phyloP scores from a whole-genome alignment of 306 rosid genomes.

The Trifolium repens region DNA sequence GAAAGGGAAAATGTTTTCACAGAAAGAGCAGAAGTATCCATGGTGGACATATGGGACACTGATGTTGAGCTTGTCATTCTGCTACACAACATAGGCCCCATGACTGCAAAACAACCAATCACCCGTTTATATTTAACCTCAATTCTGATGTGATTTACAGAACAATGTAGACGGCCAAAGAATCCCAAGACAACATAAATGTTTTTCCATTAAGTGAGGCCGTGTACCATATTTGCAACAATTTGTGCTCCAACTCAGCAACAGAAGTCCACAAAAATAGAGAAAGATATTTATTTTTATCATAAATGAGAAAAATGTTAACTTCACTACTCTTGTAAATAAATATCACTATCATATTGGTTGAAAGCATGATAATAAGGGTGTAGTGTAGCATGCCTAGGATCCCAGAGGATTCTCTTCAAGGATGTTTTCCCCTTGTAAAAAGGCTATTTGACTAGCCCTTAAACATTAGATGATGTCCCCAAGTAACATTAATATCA shows the following conservation, averaged over 20 bases:
- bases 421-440: background rate
- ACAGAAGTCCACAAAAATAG: constrained; percentile 3
- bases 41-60: constrained; percentile 68
- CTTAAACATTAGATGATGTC: constrained; percentile 3
- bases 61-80: constrained; percentile 85
- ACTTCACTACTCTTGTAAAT: constrained; percentile 11
- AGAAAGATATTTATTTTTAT: constrained; percentile 1
- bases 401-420: constrained; percentile 23
- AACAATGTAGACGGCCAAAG: constrained; percentile 22
- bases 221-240: constrained; percentile 18
- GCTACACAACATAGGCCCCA: constrained; percentile 70
- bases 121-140: constrained; percentile 30
- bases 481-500: constrained; percentile 9
- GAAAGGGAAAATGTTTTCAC: constrained; percentile 77
- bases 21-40: constrained; percentile 74
- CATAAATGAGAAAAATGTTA: constrained; percentile 8
- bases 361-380: constrained; percentile 7
- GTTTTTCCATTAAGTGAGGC: background rate
- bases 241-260: constrained; percentile 17
- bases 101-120: constrained; percentile 57
- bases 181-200: constrained; percentile 19
- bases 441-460: constrained; percentile 16
- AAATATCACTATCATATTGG: constrained; percentile 28
- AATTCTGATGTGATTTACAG: constrained; percentile 36
- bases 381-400: constrained; percentile 14